Evolutionary conservation across 2,329 filamentous ascomycete species (phyloP).

Genomic region (Botryotinia globosa): DNA sequence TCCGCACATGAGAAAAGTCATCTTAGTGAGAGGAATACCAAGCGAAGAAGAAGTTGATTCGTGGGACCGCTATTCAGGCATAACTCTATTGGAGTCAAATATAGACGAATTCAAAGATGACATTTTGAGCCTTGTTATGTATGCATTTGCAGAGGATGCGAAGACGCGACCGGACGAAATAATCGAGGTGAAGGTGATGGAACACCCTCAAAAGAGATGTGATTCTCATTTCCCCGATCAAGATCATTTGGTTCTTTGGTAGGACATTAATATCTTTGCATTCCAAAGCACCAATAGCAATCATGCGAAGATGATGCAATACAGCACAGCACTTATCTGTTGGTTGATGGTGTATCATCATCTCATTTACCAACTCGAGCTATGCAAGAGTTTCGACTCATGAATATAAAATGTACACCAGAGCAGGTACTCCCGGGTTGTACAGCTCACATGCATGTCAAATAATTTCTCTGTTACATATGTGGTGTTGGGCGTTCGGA

Average conservation of each 20-base stretch:
- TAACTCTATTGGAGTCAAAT: slow-evolving; percentile 1
- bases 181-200: slow-evolving; percentile 9
- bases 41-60: slow-evolving; percentile 16
- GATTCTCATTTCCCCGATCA: neutral
- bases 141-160: slow-evolving; percentile 1
- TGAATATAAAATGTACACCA: neutral
- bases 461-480: neutral
- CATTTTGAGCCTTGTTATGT: neutral
- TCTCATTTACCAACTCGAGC: neutral
- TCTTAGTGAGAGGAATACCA: slow-evolving; percentile 7
- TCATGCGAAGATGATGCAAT: neutral
- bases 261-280: neutral
- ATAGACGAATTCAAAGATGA: slow-evolving; percentile 7
- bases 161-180: neutral
- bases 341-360: neutral
- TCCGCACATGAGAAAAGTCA: slow-evolving; percentile 11
- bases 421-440: neutral
- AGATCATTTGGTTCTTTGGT: neutral
- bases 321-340: neutral
- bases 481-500: neutral
- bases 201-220: slow-evolving; percentile 7
- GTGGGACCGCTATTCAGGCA: slow-evolving; percentile 12
- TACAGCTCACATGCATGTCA: neutral
- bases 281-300: neutral
- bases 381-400: neutral